Evolutionary conservation across 2,329 filamentous ascomycete genomes (phyloP).

Genomic region (Aspergillus tanneri): DNA sequence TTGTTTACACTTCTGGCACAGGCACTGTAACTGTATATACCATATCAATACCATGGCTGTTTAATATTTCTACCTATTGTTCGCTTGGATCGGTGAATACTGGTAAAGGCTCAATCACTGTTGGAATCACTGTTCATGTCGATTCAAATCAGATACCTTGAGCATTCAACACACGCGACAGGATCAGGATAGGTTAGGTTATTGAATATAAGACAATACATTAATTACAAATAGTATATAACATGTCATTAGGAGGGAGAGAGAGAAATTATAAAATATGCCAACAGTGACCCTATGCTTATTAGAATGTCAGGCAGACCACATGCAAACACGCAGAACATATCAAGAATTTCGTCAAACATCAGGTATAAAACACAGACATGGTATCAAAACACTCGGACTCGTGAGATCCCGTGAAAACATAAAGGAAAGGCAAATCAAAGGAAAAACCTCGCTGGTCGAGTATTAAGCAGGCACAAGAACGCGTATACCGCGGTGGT

Average conservation of each 20-base stretch:
- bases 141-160: too few species aligned
- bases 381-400: slow-evolving; percentile 19
- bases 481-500: too few species aligned
- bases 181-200: slow-evolving; percentile 5
- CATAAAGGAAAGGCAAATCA: slow-evolving; percentile 6
- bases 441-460: slow-evolving; percentile 1
- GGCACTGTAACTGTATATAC: too few species aligned
- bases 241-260: slow-evolving; percentile 19
- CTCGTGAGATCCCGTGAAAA: slow-evolving; percentile 5
- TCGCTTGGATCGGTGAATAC: too few species aligned
- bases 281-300: slow-evolving; percentile 11
- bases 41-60: too few species aligned
- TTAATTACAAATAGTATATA: slow-evolving; percentile 38
- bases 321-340: not conserved
- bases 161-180: not conserved
- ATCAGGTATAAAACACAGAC: slow-evolving; percentile 13
- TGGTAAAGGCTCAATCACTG: too few species aligned
- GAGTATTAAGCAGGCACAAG: not conserved
- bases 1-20: too few species aligned
- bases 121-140: too few species aligned
- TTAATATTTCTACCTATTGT: too few species aligned
- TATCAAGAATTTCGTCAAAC: slow-evolving; percentile 16
- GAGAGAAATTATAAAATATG: slow-evolving; percentile 15
- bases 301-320: not conserved
- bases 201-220: slow-evolving; percentile 26